Evolutionary conservation across 2,329 filamentous ascomycete species (phyloP), one percentile per base, ranked within the genome.

Genomic region (Penicillium sp.): DNA sequence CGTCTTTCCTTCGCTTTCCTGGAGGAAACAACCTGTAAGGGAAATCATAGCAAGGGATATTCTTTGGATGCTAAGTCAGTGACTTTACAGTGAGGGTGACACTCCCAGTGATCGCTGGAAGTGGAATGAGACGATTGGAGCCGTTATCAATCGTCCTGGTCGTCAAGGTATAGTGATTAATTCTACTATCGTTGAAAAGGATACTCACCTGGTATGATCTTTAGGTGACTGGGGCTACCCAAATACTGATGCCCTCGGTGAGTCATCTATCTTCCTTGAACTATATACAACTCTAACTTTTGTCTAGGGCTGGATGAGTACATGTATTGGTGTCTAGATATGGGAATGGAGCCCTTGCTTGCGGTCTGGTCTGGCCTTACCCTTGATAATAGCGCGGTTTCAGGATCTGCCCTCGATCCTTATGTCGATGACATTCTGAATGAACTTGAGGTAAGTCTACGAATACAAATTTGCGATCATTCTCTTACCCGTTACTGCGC

Each of bases 11-110:
- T 49, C 81, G 87, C 42, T 82, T 88, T 58, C 87, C 87, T 0
- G 87, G 87, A 8, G 86, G 85, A 25, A 87, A 87, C 69, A 87
- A 85, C 76, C 72, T 87, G 69, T 72, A 67, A 56, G 72, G 66
- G 16, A 33, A 4, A 3, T 31, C 6, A 4, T n/a, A 42, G 43
- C n/a, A 4, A 19, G 21, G 29, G 27, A 14, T 9, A 53, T 9
- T 19, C 63, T 1, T 52, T 25, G 6, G 3, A n/a, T 21, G 8
- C 11, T 23, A 47, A 46, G 1, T 25, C 5, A 48, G 5, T 59
- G 50, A 50, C 26, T 13, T 23, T 43, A 13, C 9, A 66, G 63
- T 13, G 66, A 67, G 59, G 67, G 65, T 26, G 53, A 64, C 33
- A 58, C 35, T 52, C 42, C 67, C 59, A 54, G 63, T 47, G 43